These are phyloP conservation scores for Colletotrichum musae DNA, from an alignment of 2,329 filamentous ascomycete genomes.

Conservation along the genomic window DNA sequence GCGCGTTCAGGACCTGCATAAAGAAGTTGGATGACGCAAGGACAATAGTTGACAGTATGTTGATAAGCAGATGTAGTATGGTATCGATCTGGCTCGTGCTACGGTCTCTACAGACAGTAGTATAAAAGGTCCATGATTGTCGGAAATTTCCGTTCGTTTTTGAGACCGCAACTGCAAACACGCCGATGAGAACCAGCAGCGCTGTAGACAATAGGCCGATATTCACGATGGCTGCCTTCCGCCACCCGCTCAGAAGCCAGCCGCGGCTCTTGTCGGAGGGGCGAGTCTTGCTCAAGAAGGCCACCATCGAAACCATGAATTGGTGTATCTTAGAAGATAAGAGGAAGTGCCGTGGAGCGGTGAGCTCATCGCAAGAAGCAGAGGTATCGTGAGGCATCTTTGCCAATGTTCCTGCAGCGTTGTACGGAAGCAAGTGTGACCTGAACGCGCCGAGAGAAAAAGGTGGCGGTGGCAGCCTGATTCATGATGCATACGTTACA, in stretches of 20 bases:
- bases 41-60: slow-evolving; percentile 46
- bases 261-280: too few relatives aligned
- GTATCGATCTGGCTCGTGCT: not conserved
- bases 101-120: not conserved
- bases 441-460: too few relatives aligned
- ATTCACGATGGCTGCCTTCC: not conserved
- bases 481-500: too few relatives aligned
- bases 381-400: too few relatives aligned
- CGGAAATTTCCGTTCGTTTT: not conserved
- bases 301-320: too few relatives aligned
- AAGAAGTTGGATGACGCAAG: slow-evolving; percentile 42
- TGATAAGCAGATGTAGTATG: slow-evolving; percentile 61
- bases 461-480: too few relatives aligned
- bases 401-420: too few relatives aligned
- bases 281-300: too few relatives aligned
- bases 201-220: not conserved
- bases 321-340: too few relatives aligned
- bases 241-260: not conserved
- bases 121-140: not conserved
- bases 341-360: too few relatives aligned
- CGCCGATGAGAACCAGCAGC: not conserved
- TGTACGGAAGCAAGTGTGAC: too few relatives aligned
- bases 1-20: slow-evolving; percentile 41
- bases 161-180: not conserved
- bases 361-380: too few relatives aligned